Base-by-base conservation (phyloP, 2,329 filamentous ascomycete genomes). In the Aspergillus floridensis region DNA sequence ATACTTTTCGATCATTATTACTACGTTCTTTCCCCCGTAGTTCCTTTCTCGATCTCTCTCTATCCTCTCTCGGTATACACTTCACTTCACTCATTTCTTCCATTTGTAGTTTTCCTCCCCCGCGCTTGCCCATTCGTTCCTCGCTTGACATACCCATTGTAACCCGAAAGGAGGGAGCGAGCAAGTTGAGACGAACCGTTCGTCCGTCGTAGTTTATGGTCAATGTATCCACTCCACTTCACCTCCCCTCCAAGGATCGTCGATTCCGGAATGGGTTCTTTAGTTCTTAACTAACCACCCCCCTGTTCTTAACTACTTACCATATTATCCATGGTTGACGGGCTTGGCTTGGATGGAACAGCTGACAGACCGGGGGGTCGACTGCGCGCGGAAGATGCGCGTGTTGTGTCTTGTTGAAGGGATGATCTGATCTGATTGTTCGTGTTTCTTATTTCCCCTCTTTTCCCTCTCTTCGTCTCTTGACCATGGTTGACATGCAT, bases 171-270 rank as follows among this genome's bases (percentile, higher is more conserved):
- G 53, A 61, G 57, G 49, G 53, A 65, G 54, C 59, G 63, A 63
- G 7, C 16, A 14, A 41, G 14, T n/a, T 35, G 38, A 41, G 14
- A 16, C 14, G 16, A 41, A n/a, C 16, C 63, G 63, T 60, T 64
- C 57, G 50, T 64, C 58, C 57, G 49, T 64, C 57, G 56, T 65
- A 64, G 64, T 60, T 63, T 65, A 59, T 65, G 65, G 63, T 59
- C 66, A 59, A 56, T 53, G 63, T 65, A 65, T 57, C 66, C 62
- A 66, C 65, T 59, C 55, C 55, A 22, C 22, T 22, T 22, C 22
- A 22, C 22, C 22, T 22, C 61, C 59, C 59, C 62, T 61, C 16
- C 38, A 16, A 66, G 61, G 66, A 70, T 69, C 66, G 65, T 67
- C 66, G 55, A 51, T 61, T 59, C n/a, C n/a, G n/a, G n/a, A n/a